Percentiles rank a stretch among this genome's conserved stretches.
These are phyloP conservation scores for Tulasnella sp. DNA, from an alignment of 768 basidiomycete genomes.

Conservation along the genomic window DNA sequence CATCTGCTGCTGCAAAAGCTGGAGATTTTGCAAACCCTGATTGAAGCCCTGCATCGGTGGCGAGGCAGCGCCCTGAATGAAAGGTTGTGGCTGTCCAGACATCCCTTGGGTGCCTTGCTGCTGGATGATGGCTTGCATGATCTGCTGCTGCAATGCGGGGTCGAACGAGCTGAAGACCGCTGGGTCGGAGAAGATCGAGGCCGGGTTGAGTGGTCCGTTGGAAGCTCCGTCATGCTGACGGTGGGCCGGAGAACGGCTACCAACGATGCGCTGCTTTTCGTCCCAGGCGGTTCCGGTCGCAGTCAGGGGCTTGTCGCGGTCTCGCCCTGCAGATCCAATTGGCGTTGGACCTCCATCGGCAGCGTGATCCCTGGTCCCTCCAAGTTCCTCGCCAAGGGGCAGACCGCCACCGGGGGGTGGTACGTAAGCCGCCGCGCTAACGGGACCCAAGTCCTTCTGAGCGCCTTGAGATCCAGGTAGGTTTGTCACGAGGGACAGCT, in stretches of 20 bases:
- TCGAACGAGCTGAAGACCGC: slow-evolving; percentile 31
- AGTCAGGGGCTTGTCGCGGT: slow-evolving; percentile 40
- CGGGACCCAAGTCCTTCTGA: slow-evolving; percentile 49
- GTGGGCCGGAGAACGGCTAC: slow-evolving; percentile 60
- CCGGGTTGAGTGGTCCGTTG: slow-evolving; percentile 13
- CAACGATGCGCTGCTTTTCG: slow-evolving; percentile 62
- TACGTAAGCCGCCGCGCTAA: slow-evolving; percentile 54
- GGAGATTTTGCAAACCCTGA: slow-evolving; percentile 33
- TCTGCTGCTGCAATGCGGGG: slow-evolving; percentile 29
- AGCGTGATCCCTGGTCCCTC: slow-evolving; percentile 28
- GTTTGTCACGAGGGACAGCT: slow-evolving; percentile 64
- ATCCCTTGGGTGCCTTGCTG: slow-evolving; percentile 14
- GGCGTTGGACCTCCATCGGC: slow-evolving; percentile 34
- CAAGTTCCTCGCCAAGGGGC: slow-evolving; percentile 18
- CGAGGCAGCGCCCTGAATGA: slow-evolving; percentile 4
- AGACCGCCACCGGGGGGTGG: slow-evolving; percentile 45
- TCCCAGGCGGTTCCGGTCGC: slow-evolving; percentile 57
- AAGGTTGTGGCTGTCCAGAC: slow-evolving; percentile 19
- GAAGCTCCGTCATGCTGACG: slow-evolving; percentile 63
- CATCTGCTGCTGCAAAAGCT: slow-evolving; percentile 39
- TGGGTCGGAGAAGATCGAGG: slow-evolving; percentile 17
- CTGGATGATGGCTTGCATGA: slow-evolving; percentile 25
- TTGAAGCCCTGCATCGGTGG: slow-evolving; percentile 3
- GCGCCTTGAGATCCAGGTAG: slow-evolving; percentile 53
- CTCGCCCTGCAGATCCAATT: neutral